These are phyloP conservation scores for Nyssa sinensis DNA, from an alignment of 148 eudicot genomes.

Conservation along the genomic window DNA sequence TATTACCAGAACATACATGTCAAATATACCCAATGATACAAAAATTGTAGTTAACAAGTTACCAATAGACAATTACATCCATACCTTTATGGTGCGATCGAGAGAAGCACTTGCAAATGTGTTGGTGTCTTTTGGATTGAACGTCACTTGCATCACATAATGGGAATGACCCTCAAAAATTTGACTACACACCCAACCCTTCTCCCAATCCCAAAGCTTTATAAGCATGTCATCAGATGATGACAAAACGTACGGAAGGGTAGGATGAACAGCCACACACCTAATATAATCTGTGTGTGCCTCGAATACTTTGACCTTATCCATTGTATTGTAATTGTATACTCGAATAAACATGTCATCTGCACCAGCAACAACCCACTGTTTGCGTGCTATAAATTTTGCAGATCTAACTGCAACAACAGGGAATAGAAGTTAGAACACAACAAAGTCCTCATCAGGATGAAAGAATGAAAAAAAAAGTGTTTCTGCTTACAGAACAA, in stretches of 20 bases:
- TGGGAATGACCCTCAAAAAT: slow-evolving; percentile 78
- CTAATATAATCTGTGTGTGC: slow-evolving; percentile 70
- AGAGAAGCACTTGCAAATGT: slow-evolving; percentile 75
- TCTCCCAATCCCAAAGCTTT: slow-evolving; percentile 85
- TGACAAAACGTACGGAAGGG: slow-evolving; percentile 59
- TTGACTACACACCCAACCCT: slow-evolving; percentile 66
- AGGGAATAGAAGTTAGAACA: background rate
- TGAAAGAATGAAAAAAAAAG: background rate
- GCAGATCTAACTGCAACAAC: slow-evolving; percentile 47
- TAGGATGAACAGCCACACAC: slow-evolving; percentile 71
- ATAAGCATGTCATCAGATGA: slow-evolving; percentile 72
- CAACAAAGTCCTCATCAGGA: background rate
- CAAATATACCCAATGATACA: background rate
- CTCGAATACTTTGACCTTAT: slow-evolving; percentile 57
- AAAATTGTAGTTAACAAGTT: background rate
- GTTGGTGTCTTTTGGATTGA: slow-evolving; percentile 64
- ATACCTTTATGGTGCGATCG: slow-evolving; percentile 68
- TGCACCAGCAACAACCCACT: slow-evolving; percentile 53
- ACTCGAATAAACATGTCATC: slow-evolving; percentile 54
- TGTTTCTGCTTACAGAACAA: too few species aligned
- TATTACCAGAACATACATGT: background rate
- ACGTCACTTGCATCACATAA: slow-evolving; percentile 78
- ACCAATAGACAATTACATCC: background rate
- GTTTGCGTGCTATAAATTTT: slow-evolving; percentile 51
- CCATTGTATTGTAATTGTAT: slow-evolving; percentile 65